Percentiles rank a stretch among this genome's conserved stretches.
Conservation (phyloP, 164 flowering plant genomes). For the Aristolochia contorta region DNA sequence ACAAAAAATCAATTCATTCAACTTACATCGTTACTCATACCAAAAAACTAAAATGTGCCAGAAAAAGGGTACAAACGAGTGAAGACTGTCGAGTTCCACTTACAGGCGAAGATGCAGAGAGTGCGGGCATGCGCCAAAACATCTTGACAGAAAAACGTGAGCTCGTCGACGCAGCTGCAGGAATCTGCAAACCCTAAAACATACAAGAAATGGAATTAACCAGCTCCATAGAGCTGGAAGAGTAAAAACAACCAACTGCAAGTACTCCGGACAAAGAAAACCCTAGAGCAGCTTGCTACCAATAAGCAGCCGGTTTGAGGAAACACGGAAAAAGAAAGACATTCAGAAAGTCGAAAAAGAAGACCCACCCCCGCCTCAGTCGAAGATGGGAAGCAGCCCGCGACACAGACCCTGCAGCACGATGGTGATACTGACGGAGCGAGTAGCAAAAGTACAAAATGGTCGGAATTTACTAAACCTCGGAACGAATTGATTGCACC, state of each 20-base stretch:
- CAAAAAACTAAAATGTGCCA: no score
- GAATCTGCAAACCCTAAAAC: not conserved
- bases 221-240: no score
- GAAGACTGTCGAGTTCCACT: constrained; percentile 16
- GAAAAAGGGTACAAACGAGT: no score
- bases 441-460: not conserved
- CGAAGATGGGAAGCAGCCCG: no score
- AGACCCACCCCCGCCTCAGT: no score
- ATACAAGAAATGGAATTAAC: no score
- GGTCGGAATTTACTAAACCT: constrained; percentile 1
- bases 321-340: not conserved
- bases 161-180: not conserved
- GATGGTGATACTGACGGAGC: not conserved
- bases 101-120: constrained; percentile 86
- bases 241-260: no score
- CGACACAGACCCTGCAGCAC: no score
- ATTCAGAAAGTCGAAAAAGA: not conserved
- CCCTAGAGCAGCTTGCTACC: not conserved
- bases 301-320: not conserved
- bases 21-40: no score
- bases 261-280: not conserved
- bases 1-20: no score
- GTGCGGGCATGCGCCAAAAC: constrained; percentile 86
- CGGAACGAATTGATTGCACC: no score
- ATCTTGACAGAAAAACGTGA: constrained; percentile 22